Conservation (phyloP, 306 rosid species). For the Prunus salicina region DNA sequence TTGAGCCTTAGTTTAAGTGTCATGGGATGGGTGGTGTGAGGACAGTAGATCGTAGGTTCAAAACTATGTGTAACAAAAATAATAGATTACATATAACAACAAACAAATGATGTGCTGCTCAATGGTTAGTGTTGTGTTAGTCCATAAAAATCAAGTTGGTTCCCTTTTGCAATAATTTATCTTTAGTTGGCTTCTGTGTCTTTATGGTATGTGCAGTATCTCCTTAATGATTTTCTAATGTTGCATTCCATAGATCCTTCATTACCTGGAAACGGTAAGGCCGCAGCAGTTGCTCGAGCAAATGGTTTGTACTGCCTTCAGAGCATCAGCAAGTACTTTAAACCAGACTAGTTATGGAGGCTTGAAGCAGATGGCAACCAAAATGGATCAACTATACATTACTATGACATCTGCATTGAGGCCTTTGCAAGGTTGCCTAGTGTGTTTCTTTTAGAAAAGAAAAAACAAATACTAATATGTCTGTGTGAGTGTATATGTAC, state of each 20-base stretch:
- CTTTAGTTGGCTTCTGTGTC: constrained; percentile 9
- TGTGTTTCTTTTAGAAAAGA: neutral
- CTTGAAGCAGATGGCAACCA: constrained; percentile 66
- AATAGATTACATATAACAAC: neutral
- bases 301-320: constrained; percentile 85
- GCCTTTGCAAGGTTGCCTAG: constrained; percentile 62
- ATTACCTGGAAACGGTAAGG: constrained; percentile 80
- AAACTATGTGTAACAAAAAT: neutral
- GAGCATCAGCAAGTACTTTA: constrained; percentile 75
- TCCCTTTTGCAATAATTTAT: constrained; percentile 7
- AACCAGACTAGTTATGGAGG: constrained; percentile 73
- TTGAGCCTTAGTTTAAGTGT: neutral
- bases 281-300: constrained; percentile 92
- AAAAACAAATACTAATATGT: neutral
- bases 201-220: neutral
- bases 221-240: constrained; percentile 9
- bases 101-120: neutral
- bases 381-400: constrained; percentile 74
- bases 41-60: neutral
- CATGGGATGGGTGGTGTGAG: neutral
- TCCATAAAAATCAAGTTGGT: neutral
- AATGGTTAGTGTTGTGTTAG: neutral
- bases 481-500: neutral
- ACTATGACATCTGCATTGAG: constrained; percentile 66
- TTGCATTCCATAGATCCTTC: constrained; percentile 63